These are phyloP conservation scores for Limnomonas spitsbergensis DNA, from an alignment of 139 green algal species.

Conservation along the genomic window DNA sequence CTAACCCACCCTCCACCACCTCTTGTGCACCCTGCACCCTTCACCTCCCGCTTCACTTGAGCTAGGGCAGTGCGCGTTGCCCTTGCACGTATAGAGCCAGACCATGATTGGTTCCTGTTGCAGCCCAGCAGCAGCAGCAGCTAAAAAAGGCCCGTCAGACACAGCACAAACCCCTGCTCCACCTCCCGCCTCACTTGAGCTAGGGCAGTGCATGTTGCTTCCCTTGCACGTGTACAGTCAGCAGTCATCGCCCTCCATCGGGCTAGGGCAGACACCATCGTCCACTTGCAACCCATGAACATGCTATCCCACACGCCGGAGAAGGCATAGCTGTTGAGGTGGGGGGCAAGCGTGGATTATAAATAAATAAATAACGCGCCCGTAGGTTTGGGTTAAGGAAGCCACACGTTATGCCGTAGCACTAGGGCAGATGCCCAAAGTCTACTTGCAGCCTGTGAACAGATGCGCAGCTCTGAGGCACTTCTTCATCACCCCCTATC, in stretches of 20 bases:
- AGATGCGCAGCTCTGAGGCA: too few species aligned
- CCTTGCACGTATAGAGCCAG: too few species aligned
- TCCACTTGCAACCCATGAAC: constrained; percentile 32
- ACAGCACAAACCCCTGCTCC: too few species aligned
- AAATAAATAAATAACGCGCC: not conserved
- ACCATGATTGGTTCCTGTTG: too few species aligned
- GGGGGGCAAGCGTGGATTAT: not conserved
- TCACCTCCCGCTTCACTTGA: not conserved
- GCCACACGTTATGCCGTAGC: not conserved
- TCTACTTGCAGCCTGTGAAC: not conserved
- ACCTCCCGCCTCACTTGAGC: not conserved
- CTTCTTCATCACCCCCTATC: too few species aligned
- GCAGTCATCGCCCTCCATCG: constrained; percentile 57
- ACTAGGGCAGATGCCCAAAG: not conserved
- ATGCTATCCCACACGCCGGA: too few species aligned
- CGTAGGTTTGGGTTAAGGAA: not conserved
- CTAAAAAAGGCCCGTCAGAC: too few species aligned
- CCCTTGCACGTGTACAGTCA: constrained; percentile 48
- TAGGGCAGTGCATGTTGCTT: not conserved
- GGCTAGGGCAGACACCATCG: constrained; percentile 37
- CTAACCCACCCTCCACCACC: too few species aligned
- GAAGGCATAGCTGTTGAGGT: not conserved
- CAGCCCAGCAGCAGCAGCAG: too few species aligned
- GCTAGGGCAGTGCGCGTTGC: not conserved
- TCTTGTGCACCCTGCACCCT: too few species aligned